These are phyloP conservation scores for Myxozyma sirexii DNA, from an alignment of 805 yeast species.

Conservation along the genomic window DNA sequence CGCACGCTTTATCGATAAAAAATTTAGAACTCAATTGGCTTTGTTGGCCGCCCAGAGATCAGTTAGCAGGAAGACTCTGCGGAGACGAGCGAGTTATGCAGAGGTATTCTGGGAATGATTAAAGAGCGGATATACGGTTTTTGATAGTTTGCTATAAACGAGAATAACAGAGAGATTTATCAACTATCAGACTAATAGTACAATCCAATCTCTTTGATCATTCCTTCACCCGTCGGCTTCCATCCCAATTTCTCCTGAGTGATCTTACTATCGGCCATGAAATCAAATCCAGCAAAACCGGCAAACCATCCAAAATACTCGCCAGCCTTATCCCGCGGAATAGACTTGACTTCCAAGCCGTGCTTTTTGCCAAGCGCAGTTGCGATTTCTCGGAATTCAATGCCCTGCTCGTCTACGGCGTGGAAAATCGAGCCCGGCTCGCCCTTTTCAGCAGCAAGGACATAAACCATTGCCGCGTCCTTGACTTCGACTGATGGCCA, in stretches of 20 bases:
- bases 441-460: neutral
- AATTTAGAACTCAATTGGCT: too few relatives aligned
- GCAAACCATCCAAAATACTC: neutral
- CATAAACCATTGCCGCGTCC: neutral
- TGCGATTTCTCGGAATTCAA: neutral
- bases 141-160: too few relatives aligned
- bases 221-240: neutral
- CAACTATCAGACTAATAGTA: neutral
- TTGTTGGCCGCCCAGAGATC: too few relatives aligned
- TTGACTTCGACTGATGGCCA: neutral
- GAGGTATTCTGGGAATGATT: too few relatives aligned
- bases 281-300: neutral
- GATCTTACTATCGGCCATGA: neutral
- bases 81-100: too few relatives aligned
- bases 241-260: conserved; percentile 3
- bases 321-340: neutral
- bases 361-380: neutral
- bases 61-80: too few relatives aligned
- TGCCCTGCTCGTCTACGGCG: neutral
- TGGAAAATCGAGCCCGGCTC: neutral
- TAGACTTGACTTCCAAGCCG: neutral
- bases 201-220: neutral
- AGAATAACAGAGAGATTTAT: too few relatives aligned
- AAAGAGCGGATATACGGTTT: too few relatives aligned
- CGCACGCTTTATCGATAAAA: too few relatives aligned